phyloP scores from a whole-genome alignment of 2,329 filamentous ascomycete species.

The Diatrype stigma region DNA sequence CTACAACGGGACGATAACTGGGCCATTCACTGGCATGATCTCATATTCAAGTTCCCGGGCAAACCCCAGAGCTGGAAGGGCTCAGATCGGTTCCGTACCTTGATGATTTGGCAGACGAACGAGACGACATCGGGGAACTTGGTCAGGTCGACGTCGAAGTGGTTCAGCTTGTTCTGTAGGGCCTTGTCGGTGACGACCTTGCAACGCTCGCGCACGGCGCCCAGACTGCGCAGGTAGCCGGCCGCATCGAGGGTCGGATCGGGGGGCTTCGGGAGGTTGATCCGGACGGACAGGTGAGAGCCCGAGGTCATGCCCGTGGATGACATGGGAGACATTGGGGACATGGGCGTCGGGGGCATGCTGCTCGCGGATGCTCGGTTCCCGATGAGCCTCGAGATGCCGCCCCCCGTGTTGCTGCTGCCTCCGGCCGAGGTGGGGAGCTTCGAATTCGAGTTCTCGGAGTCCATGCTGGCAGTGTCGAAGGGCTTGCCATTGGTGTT shows the following conservation, averaged over 20 bases:
- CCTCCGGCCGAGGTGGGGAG: slow-evolving; percentile 23
- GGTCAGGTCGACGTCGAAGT: slow-evolving; percentile 83
- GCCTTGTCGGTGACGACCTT: slow-evolving; percentile 73
- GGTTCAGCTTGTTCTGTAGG: slow-evolving; percentile 69
- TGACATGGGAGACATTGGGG: slow-evolving; percentile 48
- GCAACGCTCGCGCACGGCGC: slow-evolving; percentile 78
- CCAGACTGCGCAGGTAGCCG: slow-evolving; percentile 84
- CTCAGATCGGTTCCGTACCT: slow-evolving; percentile 51
- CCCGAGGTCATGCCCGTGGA: slow-evolving; percentile 53
- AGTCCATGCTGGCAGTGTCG: slow-evolving; percentile 49
- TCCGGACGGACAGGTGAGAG: slow-evolving; percentile 55
- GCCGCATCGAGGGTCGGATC: slow-evolving; percentile 86
- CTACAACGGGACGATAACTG: no score
- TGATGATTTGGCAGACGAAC: slow-evolving; percentile 91
- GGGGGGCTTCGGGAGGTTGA: slow-evolving; percentile 78
- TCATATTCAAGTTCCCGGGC: no score
- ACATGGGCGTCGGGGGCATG: slow-evolving; percentile 44
- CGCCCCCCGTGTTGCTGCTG: neutral
- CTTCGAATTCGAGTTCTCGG: slow-evolving; percentile 45
- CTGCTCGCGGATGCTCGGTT: slow-evolving; percentile 51
- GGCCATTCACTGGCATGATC: no score
- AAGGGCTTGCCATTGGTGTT: slow-evolving; percentile 35
- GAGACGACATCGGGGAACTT: slow-evolving; percentile 80
- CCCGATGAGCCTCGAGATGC: slow-evolving; percentile 29
- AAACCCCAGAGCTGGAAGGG: neutral